phyloP scores from a whole-genome alignment of 2,329 filamentous ascomycete species.

The Sarocladium kiliense region DNA sequence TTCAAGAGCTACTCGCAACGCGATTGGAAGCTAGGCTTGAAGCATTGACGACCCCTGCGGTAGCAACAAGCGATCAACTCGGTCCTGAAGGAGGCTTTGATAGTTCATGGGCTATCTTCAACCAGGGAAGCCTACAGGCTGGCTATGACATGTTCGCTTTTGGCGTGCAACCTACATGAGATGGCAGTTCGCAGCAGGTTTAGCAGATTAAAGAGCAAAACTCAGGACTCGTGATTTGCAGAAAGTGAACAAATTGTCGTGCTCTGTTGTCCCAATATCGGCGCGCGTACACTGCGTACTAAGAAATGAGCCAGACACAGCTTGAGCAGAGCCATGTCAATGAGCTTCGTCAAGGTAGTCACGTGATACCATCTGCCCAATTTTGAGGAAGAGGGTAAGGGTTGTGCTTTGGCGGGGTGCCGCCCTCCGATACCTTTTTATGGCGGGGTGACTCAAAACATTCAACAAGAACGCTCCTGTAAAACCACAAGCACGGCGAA shows the following conservation, averaged over 20 bases:
- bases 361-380: no score
- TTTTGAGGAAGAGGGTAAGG: not conserved
- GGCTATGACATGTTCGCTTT: constrained; percentile 4
- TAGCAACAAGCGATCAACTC: constrained; percentile 11
- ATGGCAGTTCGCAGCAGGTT: no score
- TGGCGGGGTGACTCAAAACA: constrained; percentile 7
- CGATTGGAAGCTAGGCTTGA: constrained; percentile 22
- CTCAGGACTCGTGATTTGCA: no score
- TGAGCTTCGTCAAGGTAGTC: no score
- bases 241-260: no score
- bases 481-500: not conserved
- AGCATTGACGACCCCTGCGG: constrained; percentile 18
- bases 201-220: no score
- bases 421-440: not conserved
- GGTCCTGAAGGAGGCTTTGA: constrained; percentile 12
- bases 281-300: no score
- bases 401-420: not conserved
- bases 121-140: constrained; percentile 11
- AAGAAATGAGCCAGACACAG: no score
- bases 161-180: not conserved
- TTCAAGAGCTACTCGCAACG: constrained; percentile 17
- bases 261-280: no score
- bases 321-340: no score
- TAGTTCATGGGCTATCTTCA: constrained; percentile 17
- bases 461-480: not conserved